Evolutionary conservation across 1,139 yeast genomes (phyloP), one percentile per base, ranked within the genome.

Genomic region (Saccharomyces hybrid): DNA sequence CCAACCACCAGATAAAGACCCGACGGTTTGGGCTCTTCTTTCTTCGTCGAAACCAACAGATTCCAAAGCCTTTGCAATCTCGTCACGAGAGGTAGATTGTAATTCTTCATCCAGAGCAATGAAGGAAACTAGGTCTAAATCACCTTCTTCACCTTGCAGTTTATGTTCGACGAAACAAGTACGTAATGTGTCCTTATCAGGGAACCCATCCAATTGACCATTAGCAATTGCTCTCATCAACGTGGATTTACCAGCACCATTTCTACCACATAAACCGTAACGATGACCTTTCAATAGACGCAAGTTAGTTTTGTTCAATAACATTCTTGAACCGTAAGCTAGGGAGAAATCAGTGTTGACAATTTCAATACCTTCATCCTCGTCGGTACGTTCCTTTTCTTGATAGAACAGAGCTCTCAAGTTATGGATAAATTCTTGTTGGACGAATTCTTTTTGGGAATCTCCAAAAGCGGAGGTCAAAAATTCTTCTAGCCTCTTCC

Each of bases 211-310:
- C 61, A 93, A 81, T 76, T 93, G 97, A 56, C 98, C 99, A 69
- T 89, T 89, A 55, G 97, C 89, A 67, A 93, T 93, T 42, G 99
- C 88, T 73, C 99, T 82, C 98, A 93, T 91, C 67, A 93, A 78
- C 16, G 99, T 93, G 14, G 97, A 89, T 73, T 93, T 93, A 77
- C 99, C 99, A 57, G 97, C 97, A 80, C 99, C 99, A 72, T 93
- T 93, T 75, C 98, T 83, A 68, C 99, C 99, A 78, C 97, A 90
- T 60, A 93, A 81, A 76, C 99, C 99, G 69, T 93, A 93, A 72
- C 99, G 83, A 73, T 88, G 97, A 64, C 99, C 99, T 76, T 91
- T 90, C 66, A 88, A 78, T 58, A 93, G 79, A 68, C 96, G 81
- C 69, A 93, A 76, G 60, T 79, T 86, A 54, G 99, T 91, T 75